These are phyloP conservation scores for Suhomyces sp. DNA, from an alignment of 805 yeast genomes.

Conservation along the genomic window DNA sequence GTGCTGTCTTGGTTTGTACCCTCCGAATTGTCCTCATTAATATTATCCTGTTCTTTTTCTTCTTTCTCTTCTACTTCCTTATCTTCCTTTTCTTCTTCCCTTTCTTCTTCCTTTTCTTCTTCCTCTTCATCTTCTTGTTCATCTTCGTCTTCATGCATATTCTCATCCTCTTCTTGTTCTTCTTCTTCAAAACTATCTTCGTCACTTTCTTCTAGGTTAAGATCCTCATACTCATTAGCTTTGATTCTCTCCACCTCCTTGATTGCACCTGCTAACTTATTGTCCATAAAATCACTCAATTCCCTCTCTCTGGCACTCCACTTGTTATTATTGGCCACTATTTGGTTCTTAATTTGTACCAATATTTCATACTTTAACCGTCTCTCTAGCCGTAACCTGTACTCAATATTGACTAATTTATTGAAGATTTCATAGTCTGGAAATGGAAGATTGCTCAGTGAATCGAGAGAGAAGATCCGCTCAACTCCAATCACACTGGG, in stretches of 20 bases:
- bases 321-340: constrained; percentile 27
- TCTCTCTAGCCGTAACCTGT: constrained; percentile 26
- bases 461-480: constrained; percentile 28
- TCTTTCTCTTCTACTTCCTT: not conserved
- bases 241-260: constrained; percentile 28
- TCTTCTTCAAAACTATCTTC: constrained; percentile 16
- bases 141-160: constrained; percentile 13
- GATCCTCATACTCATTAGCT: constrained; percentile 27
- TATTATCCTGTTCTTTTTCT: not conserved
- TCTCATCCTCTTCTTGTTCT: constrained; percentile 14
- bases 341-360: constrained; percentile 28
- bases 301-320: constrained; percentile 34
- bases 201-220: constrained; percentile 9
- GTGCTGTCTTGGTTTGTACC: not conserved
- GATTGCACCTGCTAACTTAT: constrained; percentile 23
- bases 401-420: constrained; percentile 32
- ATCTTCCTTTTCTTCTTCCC: not conserved
- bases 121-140: constrained; percentile 4
- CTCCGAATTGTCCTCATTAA: not conserved
- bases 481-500: constrained; percentile 12
- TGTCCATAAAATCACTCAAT: constrained; percentile 28
- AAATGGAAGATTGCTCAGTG: constrained; percentile 19
- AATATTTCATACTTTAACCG: constrained; percentile 37
- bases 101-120: constrained; percentile 1
- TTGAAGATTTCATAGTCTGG: constrained; percentile 29